Evolutionary conservation across 495 filamentous ascomycete species (phyloP).

Genomic region (Jackrogersella minutella): DNA sequence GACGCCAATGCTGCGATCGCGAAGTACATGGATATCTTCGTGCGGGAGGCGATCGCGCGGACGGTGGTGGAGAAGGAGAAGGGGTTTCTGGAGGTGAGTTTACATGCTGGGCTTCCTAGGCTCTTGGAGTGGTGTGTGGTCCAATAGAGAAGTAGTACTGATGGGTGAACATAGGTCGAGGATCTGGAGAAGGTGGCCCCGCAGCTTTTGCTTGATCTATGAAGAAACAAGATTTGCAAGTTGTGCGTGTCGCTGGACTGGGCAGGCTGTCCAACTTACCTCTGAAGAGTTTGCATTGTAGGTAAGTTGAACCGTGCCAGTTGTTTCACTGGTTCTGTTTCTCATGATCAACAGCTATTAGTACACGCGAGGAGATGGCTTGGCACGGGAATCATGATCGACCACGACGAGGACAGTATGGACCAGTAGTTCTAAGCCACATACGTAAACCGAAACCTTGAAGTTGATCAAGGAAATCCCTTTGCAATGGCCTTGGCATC

Average conservation of each 20-base stretch:
- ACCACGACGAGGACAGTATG: neutral
- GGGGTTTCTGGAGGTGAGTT: conserved; percentile 77
- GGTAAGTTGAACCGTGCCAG: conserved; percentile 7
- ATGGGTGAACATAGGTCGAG: conserved; percentile 62
- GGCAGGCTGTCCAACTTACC: neutral
- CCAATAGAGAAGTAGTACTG: conserved; percentile 2
- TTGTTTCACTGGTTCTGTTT: neutral
- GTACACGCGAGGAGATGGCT: neutral
- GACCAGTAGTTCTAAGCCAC: neutral
- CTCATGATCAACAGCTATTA: conserved; percentile 1
- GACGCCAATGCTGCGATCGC: conserved; percentile 81
- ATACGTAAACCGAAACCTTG: too few relatives aligned
- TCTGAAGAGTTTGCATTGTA: neutral
- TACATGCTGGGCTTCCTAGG: conserved; percentile 7
- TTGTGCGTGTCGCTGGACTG: neutral
- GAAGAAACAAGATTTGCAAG: conserved; percentile 21
- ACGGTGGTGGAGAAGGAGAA: conserved; percentile 73
- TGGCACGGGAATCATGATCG: conserved; percentile 13
- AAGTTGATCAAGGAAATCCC: conserved; percentile 7
- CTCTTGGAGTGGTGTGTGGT: too few relatives aligned
- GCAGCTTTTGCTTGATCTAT: conserved; percentile 90
- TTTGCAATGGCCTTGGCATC: conserved; percentile 17
- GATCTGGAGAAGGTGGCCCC: conserved; percentile 92
- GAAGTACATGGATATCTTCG: conserved; percentile 92
- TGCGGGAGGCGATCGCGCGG: conserved; percentile 87